Conservation (phyloP, 1,284 basidiomycete genomes). For the Rhizopogon parksii region DNA sequence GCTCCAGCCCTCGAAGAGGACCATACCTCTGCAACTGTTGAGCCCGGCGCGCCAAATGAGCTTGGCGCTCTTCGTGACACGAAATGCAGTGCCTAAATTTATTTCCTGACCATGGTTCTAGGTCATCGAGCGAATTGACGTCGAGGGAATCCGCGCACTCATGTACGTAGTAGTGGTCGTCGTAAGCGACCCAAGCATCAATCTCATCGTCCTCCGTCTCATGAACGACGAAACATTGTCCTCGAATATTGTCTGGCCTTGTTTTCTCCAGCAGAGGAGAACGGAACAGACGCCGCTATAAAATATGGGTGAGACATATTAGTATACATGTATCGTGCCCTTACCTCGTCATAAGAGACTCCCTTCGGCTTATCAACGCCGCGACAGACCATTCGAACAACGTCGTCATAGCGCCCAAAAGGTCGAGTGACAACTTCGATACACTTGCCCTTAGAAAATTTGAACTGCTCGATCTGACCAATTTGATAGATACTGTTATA, state of each 20-base stretch:
- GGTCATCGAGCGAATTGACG: conserved; percentile 17
- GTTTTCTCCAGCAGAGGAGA: conserved; percentile 26
- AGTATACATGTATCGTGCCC: conserved; percentile 2
- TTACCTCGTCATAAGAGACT: conserved; percentile 28
- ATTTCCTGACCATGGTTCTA: conserved; percentile 25
- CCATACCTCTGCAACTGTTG: conserved; percentile 30
- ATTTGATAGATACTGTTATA: conserved; percentile 36
- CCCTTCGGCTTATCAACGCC: conserved; percentile 9
- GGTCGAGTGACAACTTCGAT: conserved; percentile 32
- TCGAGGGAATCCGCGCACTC: conserved; percentile 19
- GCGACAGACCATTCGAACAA: conserved; percentile 17
- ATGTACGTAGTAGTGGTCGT: conserved; percentile 53
- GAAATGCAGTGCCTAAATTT: conserved; percentile 29
- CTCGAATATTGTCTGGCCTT: conserved; percentile 36
- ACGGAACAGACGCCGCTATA: conserved; percentile 41
- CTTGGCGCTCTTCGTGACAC: conserved; percentile 32
- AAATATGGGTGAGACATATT: conserved; percentile 6
- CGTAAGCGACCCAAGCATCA: conserved; percentile 40
- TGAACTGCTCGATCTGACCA: conserved; percentile 41
- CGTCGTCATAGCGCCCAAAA: conserved; percentile 39
- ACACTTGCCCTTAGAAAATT: conserved; percentile 25
- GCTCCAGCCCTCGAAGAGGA: conserved; percentile 49
- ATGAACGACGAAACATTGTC: conserved; percentile 40
- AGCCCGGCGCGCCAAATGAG: conserved; percentile 23
- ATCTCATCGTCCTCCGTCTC: conserved; percentile 24